Percentiles rank a stretch among this genome's conserved stretches.
Evolutionary conservation across 768 basidiomycete species (phyloP).

Genomic region (Kwoniella europaea): DNA sequence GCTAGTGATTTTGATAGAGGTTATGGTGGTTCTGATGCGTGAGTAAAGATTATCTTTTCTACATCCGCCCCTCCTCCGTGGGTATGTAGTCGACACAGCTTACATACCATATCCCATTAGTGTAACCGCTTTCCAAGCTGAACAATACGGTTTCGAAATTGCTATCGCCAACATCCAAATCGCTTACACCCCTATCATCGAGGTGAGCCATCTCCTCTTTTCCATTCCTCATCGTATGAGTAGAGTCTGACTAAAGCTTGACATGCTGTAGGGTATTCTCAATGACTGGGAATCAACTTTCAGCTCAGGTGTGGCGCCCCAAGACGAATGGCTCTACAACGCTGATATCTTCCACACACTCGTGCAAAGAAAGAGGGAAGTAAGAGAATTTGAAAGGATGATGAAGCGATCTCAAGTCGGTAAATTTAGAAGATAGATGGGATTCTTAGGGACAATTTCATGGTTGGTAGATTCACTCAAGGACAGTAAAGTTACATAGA

Average conservation of each 20-base stretch:
- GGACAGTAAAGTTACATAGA: no score
- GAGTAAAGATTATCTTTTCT: constrained; percentile 31
- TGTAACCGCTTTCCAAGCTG: constrained; percentile 50
- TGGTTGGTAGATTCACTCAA: no score
- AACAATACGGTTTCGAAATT: constrained; percentile 55
- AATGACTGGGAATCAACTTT: constrained; percentile 57
- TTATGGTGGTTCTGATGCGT: constrained; percentile 24
- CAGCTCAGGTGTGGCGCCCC: constrained; percentile 56
- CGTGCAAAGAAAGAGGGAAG: constrained; percentile 23
- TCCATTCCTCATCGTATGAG: background rate
- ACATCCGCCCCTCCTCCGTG: no score
- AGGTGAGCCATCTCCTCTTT: constrained; percentile 30
- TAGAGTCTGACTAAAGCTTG: background rate
- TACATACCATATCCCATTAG: no score
- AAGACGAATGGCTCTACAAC: constrained; percentile 34
- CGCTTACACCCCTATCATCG: constrained; percentile 60
- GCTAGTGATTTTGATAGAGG: constrained; percentile 38
- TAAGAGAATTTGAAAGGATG: constrained; percentile 21
- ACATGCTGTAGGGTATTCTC: constrained; percentile 49
- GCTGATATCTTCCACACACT: constrained; percentile 38
- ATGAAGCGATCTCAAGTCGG: constrained; percentile 2
- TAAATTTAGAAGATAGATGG: constrained; percentile 3
- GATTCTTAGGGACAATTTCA: background rate
- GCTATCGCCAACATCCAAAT: constrained; percentile 59
- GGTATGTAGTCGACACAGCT: no score